Evolutionary conservation across 495 filamentous ascomycete genomes (phyloP).

Genomic region (Penicillium pulvis): DNA sequence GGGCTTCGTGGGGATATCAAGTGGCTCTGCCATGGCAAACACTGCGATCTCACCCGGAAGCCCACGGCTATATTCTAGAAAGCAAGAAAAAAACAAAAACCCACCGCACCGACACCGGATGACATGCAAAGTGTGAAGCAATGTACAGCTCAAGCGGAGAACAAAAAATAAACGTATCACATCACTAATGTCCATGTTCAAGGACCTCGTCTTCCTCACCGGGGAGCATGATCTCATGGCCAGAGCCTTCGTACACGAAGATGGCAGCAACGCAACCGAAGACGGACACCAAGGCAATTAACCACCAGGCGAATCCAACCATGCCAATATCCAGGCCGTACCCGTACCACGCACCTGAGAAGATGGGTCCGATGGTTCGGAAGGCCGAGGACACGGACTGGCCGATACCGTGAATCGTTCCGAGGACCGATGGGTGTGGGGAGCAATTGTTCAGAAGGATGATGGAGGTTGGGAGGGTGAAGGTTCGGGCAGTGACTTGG

Average conservation of each 20-base stretch:
- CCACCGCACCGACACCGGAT: slow-evolving; percentile 24
- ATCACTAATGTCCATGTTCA: slow-evolving; percentile 26
- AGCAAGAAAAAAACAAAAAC: slow-evolving; percentile 12
- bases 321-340: slow-evolving; percentile 67
- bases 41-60: not conserved
- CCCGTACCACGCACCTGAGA: slow-evolving; percentile 73
- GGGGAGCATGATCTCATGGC: slow-evolving; percentile 69
- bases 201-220: slow-evolving; percentile 62
- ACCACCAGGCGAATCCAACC: slow-evolving; percentile 80
- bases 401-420: slow-evolving; percentile 80
- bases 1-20: not conserved
- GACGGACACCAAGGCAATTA: slow-evolving; percentile 62
- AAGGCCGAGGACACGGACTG: slow-evolving; percentile 72
- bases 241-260: slow-evolving; percentile 72
- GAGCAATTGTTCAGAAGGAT: slow-evolving; percentile 85
- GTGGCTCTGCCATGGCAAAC: not conserved
- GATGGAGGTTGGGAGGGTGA: slow-evolving; percentile 73
- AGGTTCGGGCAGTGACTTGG: slow-evolving; percentile 78
- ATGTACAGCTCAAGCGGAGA: slow-evolving; percentile 24
- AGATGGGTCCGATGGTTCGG: slow-evolving; percentile 72
- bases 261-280: slow-evolving; percentile 62
- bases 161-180: slow-evolving; percentile 21
- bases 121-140: slow-evolving; percentile 30
- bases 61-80: not conserved
- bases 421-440: slow-evolving; percentile 77